Conservation (phyloP, 1,284 basidiomycete species). For the Athelia psychrophila region DNA sequence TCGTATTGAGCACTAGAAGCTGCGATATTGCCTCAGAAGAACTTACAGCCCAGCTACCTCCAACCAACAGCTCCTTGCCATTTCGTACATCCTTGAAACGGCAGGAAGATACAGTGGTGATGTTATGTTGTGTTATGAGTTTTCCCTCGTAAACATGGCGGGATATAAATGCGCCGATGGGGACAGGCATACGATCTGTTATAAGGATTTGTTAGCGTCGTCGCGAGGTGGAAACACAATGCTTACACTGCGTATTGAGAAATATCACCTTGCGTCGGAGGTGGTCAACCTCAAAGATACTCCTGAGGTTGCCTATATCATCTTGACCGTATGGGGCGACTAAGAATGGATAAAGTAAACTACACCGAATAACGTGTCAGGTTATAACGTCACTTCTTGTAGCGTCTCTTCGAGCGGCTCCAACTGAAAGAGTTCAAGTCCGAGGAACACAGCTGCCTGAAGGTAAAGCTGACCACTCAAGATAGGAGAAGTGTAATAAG, state of each 20-base stretch:
- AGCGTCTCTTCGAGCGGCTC: no score
- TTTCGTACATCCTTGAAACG: constrained; percentile 23
- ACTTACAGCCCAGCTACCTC: constrained; percentile 25
- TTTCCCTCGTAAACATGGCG: constrained; percentile 34
- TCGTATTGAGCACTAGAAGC: constrained; percentile 3
- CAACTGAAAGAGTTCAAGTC: no score
- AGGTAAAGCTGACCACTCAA: no score
- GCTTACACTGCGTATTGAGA: constrained; percentile 57
- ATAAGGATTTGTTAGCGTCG: constrained; percentile 4
- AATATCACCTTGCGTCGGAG: constrained; percentile 40
- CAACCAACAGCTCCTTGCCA: constrained; percentile 18
- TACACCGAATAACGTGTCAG: no score
- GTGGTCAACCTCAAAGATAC: constrained; percentile 56
- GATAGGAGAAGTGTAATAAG: no score
- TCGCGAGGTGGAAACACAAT: neutral
- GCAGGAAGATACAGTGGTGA: constrained; percentile 10
- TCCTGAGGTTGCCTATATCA: constrained; percentile 45
- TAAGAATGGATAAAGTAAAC: no score
- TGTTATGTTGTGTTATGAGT: constrained; percentile 19
- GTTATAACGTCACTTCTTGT: no score
- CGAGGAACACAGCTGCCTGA: no score
- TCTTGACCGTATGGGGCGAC: constrained; percentile 61
- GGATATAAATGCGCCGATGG: constrained; percentile 48
- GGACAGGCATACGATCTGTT: constrained; percentile 49
- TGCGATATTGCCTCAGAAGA: neutral